Conservation (phyloP, 2,329 filamentous ascomycete genomes). For the Aspergillus cejpii region DNA sequence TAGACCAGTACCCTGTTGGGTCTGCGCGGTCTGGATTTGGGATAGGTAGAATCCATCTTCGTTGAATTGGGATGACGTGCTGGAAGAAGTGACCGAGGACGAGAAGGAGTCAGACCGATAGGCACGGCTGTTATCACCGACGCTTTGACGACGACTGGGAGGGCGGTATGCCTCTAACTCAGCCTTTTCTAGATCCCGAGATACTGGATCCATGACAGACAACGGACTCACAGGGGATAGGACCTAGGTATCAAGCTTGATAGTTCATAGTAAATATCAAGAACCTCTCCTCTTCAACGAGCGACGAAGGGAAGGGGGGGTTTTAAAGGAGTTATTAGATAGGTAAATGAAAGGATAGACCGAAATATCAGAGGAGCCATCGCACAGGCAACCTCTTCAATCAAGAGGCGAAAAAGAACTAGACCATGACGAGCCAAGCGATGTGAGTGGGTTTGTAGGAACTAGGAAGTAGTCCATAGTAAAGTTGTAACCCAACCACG, state of each 20-base stretch:
- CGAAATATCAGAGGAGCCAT: not conserved
- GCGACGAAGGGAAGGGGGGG: not conserved
- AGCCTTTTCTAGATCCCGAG: conserved; percentile 35
- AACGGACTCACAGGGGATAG: not conserved
- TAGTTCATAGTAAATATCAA: not conserved
- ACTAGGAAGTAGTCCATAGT: too few species aligned
- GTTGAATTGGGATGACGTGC: conserved; percentile 18
- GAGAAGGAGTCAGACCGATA: conserved; percentile 16
- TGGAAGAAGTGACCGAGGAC: conserved; percentile 20
- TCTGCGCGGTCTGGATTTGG: conserved; percentile 29
- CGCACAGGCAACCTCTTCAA: not conserved
- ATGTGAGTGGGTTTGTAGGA: not conserved
- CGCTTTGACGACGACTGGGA: conserved; percentile 9
- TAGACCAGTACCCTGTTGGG: conserved; percentile 22
- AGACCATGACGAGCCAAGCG: not conserved
- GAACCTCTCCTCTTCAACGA: not conserved
- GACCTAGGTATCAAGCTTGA: not conserved
- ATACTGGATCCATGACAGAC: conserved; percentile 32
- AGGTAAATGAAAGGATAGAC: not conserved
- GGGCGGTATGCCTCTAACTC: conserved; percentile 24
- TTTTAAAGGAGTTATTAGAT: not conserved
- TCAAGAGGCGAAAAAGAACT: not conserved
- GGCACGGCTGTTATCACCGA: conserved; percentile 9
- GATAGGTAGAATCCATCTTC: conserved; percentile 23
- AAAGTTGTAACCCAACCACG: not conserved